Base-by-base conservation (phyloP, 768 basidiomycete genomes). In the Tephrocybe sp. region DNA sequence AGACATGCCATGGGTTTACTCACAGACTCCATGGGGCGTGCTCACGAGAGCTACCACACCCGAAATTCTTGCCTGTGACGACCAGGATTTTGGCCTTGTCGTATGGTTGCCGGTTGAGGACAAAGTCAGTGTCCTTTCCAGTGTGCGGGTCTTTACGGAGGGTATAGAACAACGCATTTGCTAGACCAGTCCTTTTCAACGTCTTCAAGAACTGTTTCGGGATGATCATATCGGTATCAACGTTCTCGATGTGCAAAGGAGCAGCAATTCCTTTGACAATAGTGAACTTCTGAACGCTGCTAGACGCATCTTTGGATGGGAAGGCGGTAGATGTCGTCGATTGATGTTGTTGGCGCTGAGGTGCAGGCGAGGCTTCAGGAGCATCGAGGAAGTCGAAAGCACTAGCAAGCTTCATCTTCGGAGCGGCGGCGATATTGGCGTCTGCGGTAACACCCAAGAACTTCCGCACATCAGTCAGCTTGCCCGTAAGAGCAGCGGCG, bases 171-270 rank as follows among this genome's bases (percentile, higher is more conserved):
- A 93, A 70, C 16, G 88, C 91, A 47, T 85, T 72, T 7, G 89
- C 88, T 39, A 95, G 77, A 38, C 92, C 92, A 34, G 92, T 93
- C 47, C 92, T 80, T 67, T 93, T 91, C 60, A 95, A 70, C 0
- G 92, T 94, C 69, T 94, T 94, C 66, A 94, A 70, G 74, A 94
- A 94, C 61, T 93, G 91, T 60, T 94, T 93, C 2, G 92, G 92
- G 62, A 94, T 93, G 65, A 95, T 91, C 82, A 87, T 88, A 61
- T 95, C 92, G 39, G 92, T 95, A 68, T 95, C 92, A 54, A 94
- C 84, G 57, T 92, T 91, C 53, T 86, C 81, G 38, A 87, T 86
- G 64, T 86, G 77, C 67, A 91, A 60, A n/a, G 89, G 88, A 9
- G 87, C 88, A 36, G 86, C 78, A 47, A 90, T 78, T 34, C 90